Conservation (phyloP, 768 basidiomycete species). For the Agaricus subrufescens region DNA sequence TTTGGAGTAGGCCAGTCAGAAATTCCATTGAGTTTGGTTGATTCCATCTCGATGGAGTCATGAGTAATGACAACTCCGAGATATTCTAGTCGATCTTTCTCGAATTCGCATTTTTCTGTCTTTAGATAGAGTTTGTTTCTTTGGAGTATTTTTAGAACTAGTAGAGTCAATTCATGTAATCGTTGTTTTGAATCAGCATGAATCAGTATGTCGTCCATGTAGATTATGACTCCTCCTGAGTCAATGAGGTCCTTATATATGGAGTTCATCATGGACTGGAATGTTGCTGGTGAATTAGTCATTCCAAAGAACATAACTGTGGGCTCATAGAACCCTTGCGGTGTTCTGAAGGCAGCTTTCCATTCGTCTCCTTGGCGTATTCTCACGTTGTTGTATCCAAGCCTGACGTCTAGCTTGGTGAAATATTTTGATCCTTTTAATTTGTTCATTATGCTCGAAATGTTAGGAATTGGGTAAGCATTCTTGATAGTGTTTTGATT, state of each 20-base stretch:
- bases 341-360: conserved; percentile 7
- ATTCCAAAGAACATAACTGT: conserved; percentile 17
- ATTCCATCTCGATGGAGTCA: conserved; percentile 24
- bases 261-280: conserved; percentile 14
- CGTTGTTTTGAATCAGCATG: conserved; percentile 13
- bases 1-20: conserved; percentile 30
- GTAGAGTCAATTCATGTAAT: not conserved
- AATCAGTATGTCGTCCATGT: conserved; percentile 38
- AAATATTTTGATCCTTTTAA: conserved; percentile 6
- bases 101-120: conserved; percentile 7
- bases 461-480: conserved; percentile 28
- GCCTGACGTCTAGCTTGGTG: conserved; percentile 4
- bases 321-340: conserved; percentile 14
- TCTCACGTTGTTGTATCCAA: conserved; percentile 4
- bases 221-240: conserved; percentile 25
- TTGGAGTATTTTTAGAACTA: not conserved
- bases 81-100: not conserved
- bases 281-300: conserved; percentile 11
- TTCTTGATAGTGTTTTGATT: conserved; percentile 28
- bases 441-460: conserved; percentile 24
- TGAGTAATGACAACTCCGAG: not conserved
- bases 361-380: conserved; percentile 5
- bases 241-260: conserved; percentile 16
- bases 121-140: conserved; percentile 3
- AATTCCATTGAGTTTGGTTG: conserved; percentile 32